phyloP scores from a whole-genome alignment of 2,329 filamentous ascomycete species.

The Fusarium nodosum region DNA sequence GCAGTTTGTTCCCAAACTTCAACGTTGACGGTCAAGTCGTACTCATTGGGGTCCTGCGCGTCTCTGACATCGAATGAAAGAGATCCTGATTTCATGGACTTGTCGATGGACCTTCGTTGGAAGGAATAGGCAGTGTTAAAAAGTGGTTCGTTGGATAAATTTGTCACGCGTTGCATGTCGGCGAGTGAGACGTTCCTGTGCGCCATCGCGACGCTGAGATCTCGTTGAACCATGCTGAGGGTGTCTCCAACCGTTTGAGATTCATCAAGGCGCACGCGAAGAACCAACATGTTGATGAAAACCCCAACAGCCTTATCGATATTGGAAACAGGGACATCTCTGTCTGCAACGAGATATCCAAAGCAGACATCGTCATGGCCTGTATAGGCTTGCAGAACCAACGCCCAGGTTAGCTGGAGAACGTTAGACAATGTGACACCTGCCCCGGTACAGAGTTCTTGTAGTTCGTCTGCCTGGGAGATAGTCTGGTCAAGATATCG shows the following conservation, averaged over 20 bases:
- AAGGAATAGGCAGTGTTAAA: constrained; percentile 46
- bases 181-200: constrained; percentile 30
- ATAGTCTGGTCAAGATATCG: constrained; percentile 22
- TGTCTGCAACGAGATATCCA: constrained; percentile 23
- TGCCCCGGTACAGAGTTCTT: constrained; percentile 15
- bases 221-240: constrained; percentile 3
- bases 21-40: constrained; percentile 42
- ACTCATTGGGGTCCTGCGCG: constrained; percentile 41
- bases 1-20: constrained; percentile 42
- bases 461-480: not conserved
- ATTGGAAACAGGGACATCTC: constrained; percentile 12
- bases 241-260: not conserved
- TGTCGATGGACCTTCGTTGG: constrained; percentile 35
- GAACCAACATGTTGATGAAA: constrained; percentile 40
- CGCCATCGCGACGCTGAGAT: constrained; percentile 17
- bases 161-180: constrained; percentile 10
- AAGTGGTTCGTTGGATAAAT: constrained; percentile 21
- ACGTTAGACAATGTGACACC: constrained; percentile 33
- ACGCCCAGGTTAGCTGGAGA: constrained; percentile 32
- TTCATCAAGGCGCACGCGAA: constrained; percentile 5
- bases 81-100: constrained; percentile 14
- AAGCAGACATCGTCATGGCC: constrained; percentile 35
- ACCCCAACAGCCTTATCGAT: constrained; percentile 33
- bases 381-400: constrained; percentile 36
- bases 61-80: constrained; percentile 35